These are phyloP conservation scores for Orbilia oligospora DNA, from an alignment of 2,329 filamentous ascomycete genomes.

Conservation along the genomic window DNA sequence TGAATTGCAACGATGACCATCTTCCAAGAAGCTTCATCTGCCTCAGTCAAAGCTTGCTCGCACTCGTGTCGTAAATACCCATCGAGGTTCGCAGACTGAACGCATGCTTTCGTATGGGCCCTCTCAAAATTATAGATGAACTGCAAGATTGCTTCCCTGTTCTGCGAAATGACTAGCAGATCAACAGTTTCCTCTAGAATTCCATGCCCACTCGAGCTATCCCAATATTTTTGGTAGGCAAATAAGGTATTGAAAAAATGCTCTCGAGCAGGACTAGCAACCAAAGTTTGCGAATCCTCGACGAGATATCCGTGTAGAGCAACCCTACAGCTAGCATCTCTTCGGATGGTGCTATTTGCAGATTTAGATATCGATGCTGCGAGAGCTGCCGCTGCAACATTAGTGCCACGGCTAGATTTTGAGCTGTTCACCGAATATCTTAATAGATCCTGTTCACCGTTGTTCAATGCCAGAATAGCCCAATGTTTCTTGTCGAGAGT, in stretches of 20 bases:
- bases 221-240: constrained; percentile 57
- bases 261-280: constrained; percentile 53
- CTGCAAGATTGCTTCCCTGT: constrained; percentile 54
- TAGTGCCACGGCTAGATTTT: constrained; percentile 36
- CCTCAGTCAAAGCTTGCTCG: constrained; percentile 44
- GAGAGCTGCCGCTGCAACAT: constrained; percentile 49
- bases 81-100: constrained; percentile 52
- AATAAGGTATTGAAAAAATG: constrained; percentile 58
- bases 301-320: constrained; percentile 71
- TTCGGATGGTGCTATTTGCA: constrained; percentile 52
- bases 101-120: constrained; percentile 43
- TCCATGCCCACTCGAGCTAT: constrained; percentile 41
- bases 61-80: constrained; percentile 53
- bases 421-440: constrained; percentile 35
- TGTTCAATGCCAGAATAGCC: constrained; percentile 39
- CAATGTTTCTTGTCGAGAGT: constrained; percentile 56
- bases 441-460: constrained; percentile 43
- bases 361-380: constrained; percentile 48
- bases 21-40: constrained; percentile 55
- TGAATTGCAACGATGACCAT: constrained; percentile 58
- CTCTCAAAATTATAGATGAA: constrained; percentile 60
- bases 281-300: constrained; percentile 64
- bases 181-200: constrained; percentile 56
- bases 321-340: constrained; percentile 43
- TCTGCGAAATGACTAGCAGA: constrained; percentile 47